Evolutionary conservation across 139 green algal genomes (phyloP), one percentile per base, ranked within the genome.

Genomic region (Trebouxia sp.): DNA sequence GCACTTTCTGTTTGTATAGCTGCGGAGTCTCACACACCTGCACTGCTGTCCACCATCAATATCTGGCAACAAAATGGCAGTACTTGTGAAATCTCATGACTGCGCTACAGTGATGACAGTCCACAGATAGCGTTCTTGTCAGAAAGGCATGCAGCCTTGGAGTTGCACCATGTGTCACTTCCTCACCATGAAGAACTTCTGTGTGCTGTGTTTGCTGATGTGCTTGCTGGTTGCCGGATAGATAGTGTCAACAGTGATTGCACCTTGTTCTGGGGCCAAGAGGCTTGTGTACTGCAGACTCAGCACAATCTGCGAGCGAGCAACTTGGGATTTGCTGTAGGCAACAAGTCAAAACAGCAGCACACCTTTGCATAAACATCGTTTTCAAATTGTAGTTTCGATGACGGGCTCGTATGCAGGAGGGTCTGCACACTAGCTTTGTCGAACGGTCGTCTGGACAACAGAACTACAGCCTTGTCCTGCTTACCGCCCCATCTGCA

Each of bases 201-300:
- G 88, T 41, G 78, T 30, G 7, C 32, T 70, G 65, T 86, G 65
- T 74, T 92, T 90, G 26, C 37, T 38, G 58, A 92, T 84, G 79
- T 92, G 88, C 75, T 89, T 89, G 6, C 85, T 83, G 0, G 84
- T 92, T 38, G 86, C 86, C 24, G 88, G 85, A 51, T 81, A 86
- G 37, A 87, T 87, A 0, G 87, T 77, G 83, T 91, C 85, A 66
- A 88, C 72, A 1, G 66, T 88, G 30, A 89, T 69, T 32, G 43
- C 12, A 26, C 28, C 28, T n/a, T 82, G 65, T 28, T 83, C 75
- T 1, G 65, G 32, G 30, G 80, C 48, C 1, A 76, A 30, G 9
- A 3, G 39, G 0, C 79, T 83, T 12, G 76, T 45, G 50, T 84
- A 87, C 87, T 90, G 82, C 65, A 77, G 15, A 9, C n/a, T 45